Evolutionary conservation across 306 rosid species (phyloP), one percentile per base, ranked within the genome.

Genomic region (Vicia sativa): DNA sequence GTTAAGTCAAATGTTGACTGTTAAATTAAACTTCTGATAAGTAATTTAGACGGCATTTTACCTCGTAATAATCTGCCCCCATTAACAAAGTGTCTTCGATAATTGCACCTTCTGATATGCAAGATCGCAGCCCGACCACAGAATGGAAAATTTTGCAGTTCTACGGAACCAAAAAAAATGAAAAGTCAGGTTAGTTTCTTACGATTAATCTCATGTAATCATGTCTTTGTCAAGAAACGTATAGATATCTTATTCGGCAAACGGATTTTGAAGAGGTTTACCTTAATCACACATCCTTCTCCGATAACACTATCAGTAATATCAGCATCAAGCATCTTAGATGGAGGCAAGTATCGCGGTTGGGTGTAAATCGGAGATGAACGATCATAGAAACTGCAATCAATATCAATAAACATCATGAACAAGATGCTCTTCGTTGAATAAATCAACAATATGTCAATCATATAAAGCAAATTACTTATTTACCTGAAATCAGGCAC

Each of bases 41-140:
- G 55, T 11, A 21, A 39, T 18, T 59, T 28, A 62, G 31, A 52
- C 55, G 48, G 45, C 11, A 46, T 67, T 46, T 79, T 71, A 90
- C 99, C 97, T 90, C 99, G 61, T 95, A 95, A 72, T 90, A 93
- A 84, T 93, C 99, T 45, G 99, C 99, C 25, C 97, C 99, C 97
- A 93, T 93, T 84, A 93, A 77, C 70, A 93, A 77, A 0, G 97
- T 79, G 78, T 93, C 99, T 79, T 93, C 99, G 52, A 93, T 88
- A 72, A 95, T 82, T 46, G 97, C 97, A 78, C 99, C 99, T 81
- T 95, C 99, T 0, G 95, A 87, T 74, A 95, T 88, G 83, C 96
- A 95, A 67, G 99, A 90, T 58, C 97, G 87, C 23, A 95, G 85
- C 56, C 99, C 97, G 38, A 95, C 90, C 61, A 95, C 97, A 42